These are phyloP conservation scores for Citrus maxima DNA, from an alignment of 345 rosid genomes.

Conservation along the genomic window DNA sequence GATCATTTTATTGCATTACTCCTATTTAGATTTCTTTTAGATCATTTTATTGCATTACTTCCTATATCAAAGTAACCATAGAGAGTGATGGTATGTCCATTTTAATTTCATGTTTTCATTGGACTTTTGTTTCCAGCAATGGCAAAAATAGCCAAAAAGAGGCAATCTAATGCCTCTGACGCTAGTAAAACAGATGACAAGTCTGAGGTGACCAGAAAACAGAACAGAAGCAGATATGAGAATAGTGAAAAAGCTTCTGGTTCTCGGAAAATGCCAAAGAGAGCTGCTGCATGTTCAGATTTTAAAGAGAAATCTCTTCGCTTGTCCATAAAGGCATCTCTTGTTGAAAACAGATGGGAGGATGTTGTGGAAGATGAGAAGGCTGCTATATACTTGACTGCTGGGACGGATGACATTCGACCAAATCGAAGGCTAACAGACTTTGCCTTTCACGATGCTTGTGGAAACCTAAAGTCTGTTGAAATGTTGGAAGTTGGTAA, in stretches of 20 bases:
- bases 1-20: too few species aligned
- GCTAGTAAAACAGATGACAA: not conserved
- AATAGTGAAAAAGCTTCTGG: conserved; percentile 15
- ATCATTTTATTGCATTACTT: too few species aligned
- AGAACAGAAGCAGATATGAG: conserved; percentile 23
- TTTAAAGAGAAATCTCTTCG: conserved; percentile 55
- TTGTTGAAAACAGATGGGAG: conserved; percentile 43
- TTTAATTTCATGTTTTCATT: not conserved
- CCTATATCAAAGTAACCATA: not conserved
- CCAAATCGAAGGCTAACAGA: conserved; percentile 56
- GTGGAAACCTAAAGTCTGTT: conserved; percentile 35
- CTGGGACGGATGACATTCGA: conserved; percentile 24
- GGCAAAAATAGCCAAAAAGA: not conserved
- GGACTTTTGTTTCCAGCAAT: not conserved
- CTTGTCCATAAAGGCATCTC: conserved; percentile 32
- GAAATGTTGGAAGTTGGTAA: conserved; percentile 60
- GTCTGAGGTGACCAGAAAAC: conserved; percentile 4
- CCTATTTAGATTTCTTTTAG: not conserved
- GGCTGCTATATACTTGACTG: conserved; percentile 35
- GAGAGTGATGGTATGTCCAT: not conserved
- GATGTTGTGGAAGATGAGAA: conserved; percentile 47
- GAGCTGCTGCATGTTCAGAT: conserved; percentile 68
- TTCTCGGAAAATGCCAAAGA: conserved; percentile 49
- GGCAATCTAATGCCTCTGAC: not conserved
- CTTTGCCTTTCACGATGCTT: conserved; percentile 39